A percentile compares a stretch with the other conserved stretches of the same genome.
Evolutionary conservation across 768 basidiomycete species (phyloP).

Genomic region (Tulasnella sp.): DNA sequence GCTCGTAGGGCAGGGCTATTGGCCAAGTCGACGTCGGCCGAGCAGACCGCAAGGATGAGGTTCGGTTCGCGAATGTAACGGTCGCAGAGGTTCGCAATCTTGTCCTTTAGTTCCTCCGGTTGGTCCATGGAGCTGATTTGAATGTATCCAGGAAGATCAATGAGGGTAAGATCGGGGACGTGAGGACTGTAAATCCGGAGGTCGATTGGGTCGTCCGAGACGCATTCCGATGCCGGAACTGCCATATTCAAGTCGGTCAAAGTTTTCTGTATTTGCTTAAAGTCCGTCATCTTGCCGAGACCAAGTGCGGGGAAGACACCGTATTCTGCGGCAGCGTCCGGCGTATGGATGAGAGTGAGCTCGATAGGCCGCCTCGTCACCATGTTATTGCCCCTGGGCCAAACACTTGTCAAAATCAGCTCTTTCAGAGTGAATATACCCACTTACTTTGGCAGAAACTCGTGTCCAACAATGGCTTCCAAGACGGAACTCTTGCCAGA

Average conservation of each 20-base stretch:
- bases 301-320: slow-evolving; percentile 91
- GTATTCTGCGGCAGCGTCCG: slow-evolving; percentile 51
- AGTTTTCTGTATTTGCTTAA: slow-evolving; percentile 82
- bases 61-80: slow-evolving; percentile 99
- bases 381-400: slow-evolving; percentile 95
- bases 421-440: neutral
- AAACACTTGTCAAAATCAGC: slow-evolving; percentile 1
- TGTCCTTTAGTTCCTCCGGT: slow-evolving; percentile 86
- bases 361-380: slow-evolving; percentile 97
- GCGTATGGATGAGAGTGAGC: slow-evolving; percentile 86
- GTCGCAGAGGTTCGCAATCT: slow-evolving; percentile 81
- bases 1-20: slow-evolving; percentile 94
- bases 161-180: slow-evolving; percentile 94
- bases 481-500: slow-evolving; percentile 97
- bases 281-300: slow-evolving; percentile 81
- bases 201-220: slow-evolving; percentile 92
- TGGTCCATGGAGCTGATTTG: slow-evolving; percentile 94
- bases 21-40: slow-evolving; percentile 96
- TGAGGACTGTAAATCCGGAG: slow-evolving; percentile 91
- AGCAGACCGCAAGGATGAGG: slow-evolving; percentile 96
- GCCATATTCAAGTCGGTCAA: slow-evolving; percentile 92
- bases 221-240: slow-evolving; percentile 78
- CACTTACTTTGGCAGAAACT: slow-evolving; percentile 93
- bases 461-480: slow-evolving; percentile 94
- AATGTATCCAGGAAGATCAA: slow-evolving; percentile 95